Evolutionary conservation across 2,329 filamentous ascomycete genomes (phyloP).

Genomic region (Clarireedia homoeocarpa): DNA sequence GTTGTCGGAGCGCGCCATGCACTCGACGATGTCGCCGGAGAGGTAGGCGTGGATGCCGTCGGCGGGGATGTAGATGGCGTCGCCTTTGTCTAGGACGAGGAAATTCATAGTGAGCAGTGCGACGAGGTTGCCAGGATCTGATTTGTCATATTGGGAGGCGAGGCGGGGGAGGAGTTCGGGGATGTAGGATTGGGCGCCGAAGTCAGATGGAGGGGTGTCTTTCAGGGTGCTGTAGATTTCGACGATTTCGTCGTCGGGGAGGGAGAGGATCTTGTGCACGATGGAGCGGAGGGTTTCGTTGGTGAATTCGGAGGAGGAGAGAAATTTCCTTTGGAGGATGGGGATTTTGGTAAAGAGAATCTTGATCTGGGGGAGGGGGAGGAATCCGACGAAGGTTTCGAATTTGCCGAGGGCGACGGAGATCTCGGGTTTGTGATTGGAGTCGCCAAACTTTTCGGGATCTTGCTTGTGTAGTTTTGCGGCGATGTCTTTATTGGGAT

Average conservation of each 20-base stretch:
- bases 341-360: slow-evolving; percentile 39
- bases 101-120: slow-evolving; percentile 71
- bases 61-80: slow-evolving; percentile 88
- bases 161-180: slow-evolving; percentile 57
- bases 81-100: slow-evolving; percentile 56
- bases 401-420: slow-evolving; percentile 64
- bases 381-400: slow-evolving; percentile 71
- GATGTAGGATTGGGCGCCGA: slow-evolving; percentile 49
- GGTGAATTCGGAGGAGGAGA: slow-evolving; percentile 33
- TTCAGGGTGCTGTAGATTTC: slow-evolving; percentile 45
- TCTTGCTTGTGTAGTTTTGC: slow-evolving; percentile 54
- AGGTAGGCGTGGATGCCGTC: slow-evolving; percentile 96
- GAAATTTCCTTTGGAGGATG: slow-evolving; percentile 6
- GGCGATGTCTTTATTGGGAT: slow-evolving; percentile 63
- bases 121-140: slow-evolving; percentile 61
- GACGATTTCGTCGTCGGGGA: slow-evolving; percentile 38
- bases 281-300: slow-evolving; percentile 50
- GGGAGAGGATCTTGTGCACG: slow-evolving; percentile 27
- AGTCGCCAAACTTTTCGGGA: slow-evolving; percentile 59
- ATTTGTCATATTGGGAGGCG: slow-evolving; percentile 52
- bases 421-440: slow-evolving; percentile 72
- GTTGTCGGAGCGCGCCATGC: slow-evolving; percentile 97
- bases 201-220: slow-evolving; percentile 38
- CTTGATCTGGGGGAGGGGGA: slow-evolving; percentile 53
- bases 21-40: slow-evolving; percentile 89